These are phyloP conservation scores for Favolaschia claudopus DNA, from an alignment of 768 basidiomycete genomes.

Conservation along the genomic window DNA sequence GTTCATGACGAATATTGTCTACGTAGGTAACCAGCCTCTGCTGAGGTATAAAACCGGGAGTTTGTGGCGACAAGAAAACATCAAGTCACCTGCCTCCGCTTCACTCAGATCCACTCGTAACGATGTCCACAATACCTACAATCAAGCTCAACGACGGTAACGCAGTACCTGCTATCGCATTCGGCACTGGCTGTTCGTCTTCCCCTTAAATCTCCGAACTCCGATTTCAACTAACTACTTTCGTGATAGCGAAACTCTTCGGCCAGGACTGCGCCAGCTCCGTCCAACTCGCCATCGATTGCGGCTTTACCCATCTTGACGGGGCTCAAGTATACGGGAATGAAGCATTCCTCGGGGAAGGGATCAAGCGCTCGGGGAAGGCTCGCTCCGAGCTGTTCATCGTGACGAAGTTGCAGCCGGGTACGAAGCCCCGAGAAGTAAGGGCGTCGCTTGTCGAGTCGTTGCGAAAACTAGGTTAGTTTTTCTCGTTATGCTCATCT, in stretches of 20 bases:
- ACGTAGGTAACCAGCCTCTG: too few relatives aligned
- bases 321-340: conserved; percentile 66
- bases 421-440: conserved; percentile 47
- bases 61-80: too few relatives aligned
- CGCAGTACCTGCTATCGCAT: conserved; percentile 62
- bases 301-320: conserved; percentile 67
- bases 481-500: not conserved
- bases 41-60: too few relatives aligned
- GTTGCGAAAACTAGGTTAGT: conserved; percentile 51
- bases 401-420: conserved; percentile 61
- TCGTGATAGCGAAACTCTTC: conserved; percentile 56
- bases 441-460: conserved; percentile 57
- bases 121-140: too few relatives aligned
- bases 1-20: too few relatives aligned
- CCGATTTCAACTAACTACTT: too few relatives aligned
- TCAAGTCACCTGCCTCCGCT: too few relatives aligned
- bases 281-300: conserved; percentile 55
- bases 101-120: too few relatives aligned
- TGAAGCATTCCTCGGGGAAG: conserved; percentile 59
- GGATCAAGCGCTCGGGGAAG: conserved; percentile 56
- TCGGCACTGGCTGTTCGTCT: conserved; percentile 75
- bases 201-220: too few relatives aligned
- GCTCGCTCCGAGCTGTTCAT: conserved; percentile 63
- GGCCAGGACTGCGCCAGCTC: conserved; percentile 48
- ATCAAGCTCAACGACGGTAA: conserved; percentile 69